Evolutionary conservation across 306 rosid species (phyloP), one percentile per base, ranked within the genome.

Genomic region (Chamaecrista fasciculata): DNA sequence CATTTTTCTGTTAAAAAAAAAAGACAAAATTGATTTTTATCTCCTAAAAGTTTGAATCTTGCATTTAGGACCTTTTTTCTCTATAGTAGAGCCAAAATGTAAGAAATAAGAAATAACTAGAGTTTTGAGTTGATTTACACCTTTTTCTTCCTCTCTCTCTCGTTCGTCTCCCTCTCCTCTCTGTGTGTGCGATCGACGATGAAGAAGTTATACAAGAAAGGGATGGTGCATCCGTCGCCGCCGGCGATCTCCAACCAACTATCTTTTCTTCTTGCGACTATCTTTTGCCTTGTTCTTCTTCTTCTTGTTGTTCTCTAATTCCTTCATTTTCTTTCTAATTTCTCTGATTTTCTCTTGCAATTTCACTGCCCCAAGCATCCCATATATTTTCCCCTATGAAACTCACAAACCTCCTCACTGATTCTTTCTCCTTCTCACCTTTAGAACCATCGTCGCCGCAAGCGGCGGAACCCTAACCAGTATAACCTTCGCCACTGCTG

Each of bases 171-270:
- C 6, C 5, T 37, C 12, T 37, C 5, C 65, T 47, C 31, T 64
- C 5, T 56, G n/a, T n/a, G n/a, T n/a, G n/a, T n/a, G n/a, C n/a
- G n/a, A n/a, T 50, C 10, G 36, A 33, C 7, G 66, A 94, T 94
- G 99, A 94, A 94, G 92, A 94, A 94, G 83, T 88, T 89, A n/a
- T 85, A 82, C 76, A 85, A 92, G 21, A 89, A 77, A 74, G 90
- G 86, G 12, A 76, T 91, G 57, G 95, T 90, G 4, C 98, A 94
- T 70, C 99, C 97, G 36, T 86, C 98, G 20, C 97, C 99, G 18
- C 97, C 98, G 2, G 46, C 76, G 33, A 83, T 85, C 3, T 76
- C 96, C 46, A 92, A 94, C 82, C 91, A 88, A 18, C 87, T 94
- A 1, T 69, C 99, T 31, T 91, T 91, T 81, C 89, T 94, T 6